Conservation (phyloP, 208 protist genomes). For the Acanthamoeba royreba region DNA sequence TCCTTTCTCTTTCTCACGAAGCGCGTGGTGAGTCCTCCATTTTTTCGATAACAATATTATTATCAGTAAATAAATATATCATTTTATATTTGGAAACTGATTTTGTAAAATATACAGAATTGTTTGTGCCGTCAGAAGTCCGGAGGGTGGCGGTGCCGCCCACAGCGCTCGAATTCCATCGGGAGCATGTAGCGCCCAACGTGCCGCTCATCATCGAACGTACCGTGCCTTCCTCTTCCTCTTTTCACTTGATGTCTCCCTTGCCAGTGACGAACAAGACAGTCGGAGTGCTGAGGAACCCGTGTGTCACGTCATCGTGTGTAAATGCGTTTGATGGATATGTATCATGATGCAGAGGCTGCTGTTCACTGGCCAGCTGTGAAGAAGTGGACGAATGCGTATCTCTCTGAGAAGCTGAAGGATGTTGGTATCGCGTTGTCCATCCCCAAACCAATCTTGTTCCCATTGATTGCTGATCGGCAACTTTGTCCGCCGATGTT, state of each 20-base stretch:
- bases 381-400: conserved; percentile 57
- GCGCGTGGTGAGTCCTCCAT: background rate
- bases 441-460: background rate
- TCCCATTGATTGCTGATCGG: too few relatives aligned
- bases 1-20: background rate
- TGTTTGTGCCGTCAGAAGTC: conserved; percentile 17
- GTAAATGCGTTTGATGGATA: background rate
- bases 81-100: too few relatives aligned
- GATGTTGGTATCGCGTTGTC: background rate
- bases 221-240: background rate
- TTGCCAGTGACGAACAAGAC: background rate
- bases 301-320: too few relatives aligned
- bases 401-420: conserved; percentile 48
- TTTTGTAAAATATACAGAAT: background rate
- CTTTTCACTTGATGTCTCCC: background rate
- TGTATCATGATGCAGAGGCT: background rate
- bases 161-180: conserved; percentile 58
- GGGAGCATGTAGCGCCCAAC: conserved; percentile 64
- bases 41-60: background rate
- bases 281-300: too few relatives aligned
- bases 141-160: background rate
- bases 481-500: background rate
- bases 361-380: conserved; percentile 48
- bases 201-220: conserved; percentile 59
- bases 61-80: background rate